Conservation (phyloP, 208 protist genomes). For the Spongospora subterranea region DNA sequence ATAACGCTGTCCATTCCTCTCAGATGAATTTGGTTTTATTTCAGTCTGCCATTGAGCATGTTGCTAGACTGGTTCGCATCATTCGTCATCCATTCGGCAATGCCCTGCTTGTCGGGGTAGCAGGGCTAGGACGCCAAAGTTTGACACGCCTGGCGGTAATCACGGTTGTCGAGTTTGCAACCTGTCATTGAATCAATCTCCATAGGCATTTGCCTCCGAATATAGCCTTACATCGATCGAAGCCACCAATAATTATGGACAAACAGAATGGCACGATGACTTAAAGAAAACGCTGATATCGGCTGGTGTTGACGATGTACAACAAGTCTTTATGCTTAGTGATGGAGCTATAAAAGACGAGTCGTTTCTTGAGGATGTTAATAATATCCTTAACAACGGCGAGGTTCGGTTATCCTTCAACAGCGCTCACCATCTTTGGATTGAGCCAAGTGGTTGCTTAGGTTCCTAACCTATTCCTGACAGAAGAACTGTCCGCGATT, state of each 20-base stretch:
- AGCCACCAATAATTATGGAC: constrained; percentile 92
- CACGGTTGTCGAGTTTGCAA: background rate
- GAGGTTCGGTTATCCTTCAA: constrained; percentile 82
- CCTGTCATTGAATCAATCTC: background rate
- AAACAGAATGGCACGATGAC: constrained; percentile 93
- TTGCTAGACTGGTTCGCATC: constrained; percentile 90
- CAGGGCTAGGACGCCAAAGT: constrained; percentile 94
- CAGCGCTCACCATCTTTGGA: background rate
- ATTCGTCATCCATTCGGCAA: constrained; percentile 93
- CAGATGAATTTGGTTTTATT: constrained; percentile 95
- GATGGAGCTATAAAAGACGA: constrained; percentile 96
- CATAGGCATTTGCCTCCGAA: constrained; percentile 84
- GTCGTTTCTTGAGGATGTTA: constrained; percentile 97
- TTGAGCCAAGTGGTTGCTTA: no score
- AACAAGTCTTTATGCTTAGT: constrained; percentile 92
- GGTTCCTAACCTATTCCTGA: constrained; percentile 91
- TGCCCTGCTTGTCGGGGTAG: constrained; percentile 94
- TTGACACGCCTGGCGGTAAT: constrained; percentile 86
- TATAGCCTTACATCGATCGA: constrained; percentile 91
- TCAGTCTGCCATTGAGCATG: constrained; percentile 92
- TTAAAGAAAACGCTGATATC: constrained; percentile 86
- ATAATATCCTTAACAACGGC: constrained; percentile 96
- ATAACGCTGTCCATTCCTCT: constrained; percentile 82
- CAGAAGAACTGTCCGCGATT: constrained; percentile 89
- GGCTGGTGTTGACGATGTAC: constrained; percentile 90